phyloP scores from a whole-genome alignment of 345 rosid genomes.

The Eutrema heterophyllum region DNA sequence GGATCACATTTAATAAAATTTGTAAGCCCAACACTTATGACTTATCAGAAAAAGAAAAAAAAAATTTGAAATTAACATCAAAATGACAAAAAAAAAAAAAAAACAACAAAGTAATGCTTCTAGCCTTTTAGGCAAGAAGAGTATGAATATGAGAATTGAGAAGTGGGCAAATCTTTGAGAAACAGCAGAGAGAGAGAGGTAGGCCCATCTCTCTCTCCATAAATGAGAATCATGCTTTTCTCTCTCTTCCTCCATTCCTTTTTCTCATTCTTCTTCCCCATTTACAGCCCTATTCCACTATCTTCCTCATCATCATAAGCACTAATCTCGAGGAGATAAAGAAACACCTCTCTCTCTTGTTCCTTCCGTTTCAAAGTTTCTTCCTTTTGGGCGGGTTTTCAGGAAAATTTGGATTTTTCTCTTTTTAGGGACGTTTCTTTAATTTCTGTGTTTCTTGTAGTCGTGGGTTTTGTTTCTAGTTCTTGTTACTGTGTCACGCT shows the following conservation, averaged over 20 bases:
- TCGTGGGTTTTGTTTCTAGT: slow-evolving; percentile 14
- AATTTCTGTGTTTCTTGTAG: slow-evolving; percentile 5
- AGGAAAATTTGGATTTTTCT: slow-evolving; percentile 20
- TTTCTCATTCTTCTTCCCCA: slow-evolving; percentile 3
- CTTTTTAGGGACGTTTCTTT: slow-evolving; percentile 12
- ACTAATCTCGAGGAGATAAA: slow-evolving; percentile 20
- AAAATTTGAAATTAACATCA: not conserved
- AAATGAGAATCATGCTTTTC: slow-evolving; percentile 31
- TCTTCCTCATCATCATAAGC: slow-evolving; percentile 17
- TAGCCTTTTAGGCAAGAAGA: not conserved
- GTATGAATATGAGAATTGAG: not conserved
- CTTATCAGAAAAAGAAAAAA: not conserved
- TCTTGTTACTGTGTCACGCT: slow-evolving; percentile 19
- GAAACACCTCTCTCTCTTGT: not conserved
- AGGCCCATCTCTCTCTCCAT: slow-evolving; percentile 24
- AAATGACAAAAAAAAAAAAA: not conserved
- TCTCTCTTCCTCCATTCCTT: not conserved
- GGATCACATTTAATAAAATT: not conserved
- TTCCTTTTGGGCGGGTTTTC: slow-evolving; percentile 28
- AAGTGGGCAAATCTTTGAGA: slow-evolving; percentile 9
- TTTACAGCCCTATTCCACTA: slow-evolving; percentile 26
- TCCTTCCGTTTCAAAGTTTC: slow-evolving; percentile 18
- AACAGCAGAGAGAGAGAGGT: slow-evolving; percentile 4
- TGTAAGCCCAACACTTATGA: not conserved
- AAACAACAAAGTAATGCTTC: not conserved